phyloP scores from a whole-genome alignment of 2,329 filamentous ascomycete species.

The Cladophialophora exuberans region DNA sequence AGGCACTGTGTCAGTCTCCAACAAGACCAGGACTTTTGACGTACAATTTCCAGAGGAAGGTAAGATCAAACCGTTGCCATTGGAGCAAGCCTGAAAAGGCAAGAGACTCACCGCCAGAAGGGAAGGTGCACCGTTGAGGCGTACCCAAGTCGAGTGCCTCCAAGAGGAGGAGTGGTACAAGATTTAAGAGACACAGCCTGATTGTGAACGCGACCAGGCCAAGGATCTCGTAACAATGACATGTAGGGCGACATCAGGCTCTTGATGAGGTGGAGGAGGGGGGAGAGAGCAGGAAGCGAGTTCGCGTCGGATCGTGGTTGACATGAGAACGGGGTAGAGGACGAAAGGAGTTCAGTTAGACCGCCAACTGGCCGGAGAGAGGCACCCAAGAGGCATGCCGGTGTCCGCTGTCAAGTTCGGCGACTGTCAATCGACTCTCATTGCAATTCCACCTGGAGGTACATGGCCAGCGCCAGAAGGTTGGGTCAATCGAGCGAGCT shows the following conservation, averaged over 20 bases:
- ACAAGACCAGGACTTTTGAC: slow-evolving; percentile 4
- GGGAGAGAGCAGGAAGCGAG: slow-evolving; percentile 1
- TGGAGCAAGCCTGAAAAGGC: background rate
- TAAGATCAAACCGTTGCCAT: background rate
- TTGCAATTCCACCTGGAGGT: background rate
- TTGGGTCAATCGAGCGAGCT: slow-evolving; percentile 14
- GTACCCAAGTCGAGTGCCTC: slow-evolving; percentile 8
- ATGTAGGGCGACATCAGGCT: background rate
- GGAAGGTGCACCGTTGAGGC: background rate
- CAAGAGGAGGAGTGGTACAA: slow-evolving; percentile 15
- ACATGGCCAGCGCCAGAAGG: slow-evolving; percentile 2
- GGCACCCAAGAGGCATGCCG: slow-evolving; percentile 2
- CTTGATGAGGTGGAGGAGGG: slow-evolving; percentile 3
- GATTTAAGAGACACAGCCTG: background rate
- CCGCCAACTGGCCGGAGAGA: background rate
- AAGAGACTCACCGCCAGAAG: slow-evolving; percentile 3
- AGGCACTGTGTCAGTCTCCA: slow-evolving; percentile 10
- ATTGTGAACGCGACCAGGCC: slow-evolving; percentile 8
- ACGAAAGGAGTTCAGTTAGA: background rate
- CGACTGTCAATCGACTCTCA: slow-evolving; percentile 20
- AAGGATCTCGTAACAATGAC: slow-evolving; percentile 1
- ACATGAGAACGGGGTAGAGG: slow-evolving; percentile 2
- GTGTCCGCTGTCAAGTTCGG: slow-evolving; percentile 23
- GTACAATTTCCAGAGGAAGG: slow-evolving; percentile 1
- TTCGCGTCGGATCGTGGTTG: slow-evolving; percentile 11